Percentiles rank a stretch among this genome's conserved stretches.
phyloP scores from a whole-genome alignment of 176 grass and related monocot species.

The Musa itinerans region DNA sequence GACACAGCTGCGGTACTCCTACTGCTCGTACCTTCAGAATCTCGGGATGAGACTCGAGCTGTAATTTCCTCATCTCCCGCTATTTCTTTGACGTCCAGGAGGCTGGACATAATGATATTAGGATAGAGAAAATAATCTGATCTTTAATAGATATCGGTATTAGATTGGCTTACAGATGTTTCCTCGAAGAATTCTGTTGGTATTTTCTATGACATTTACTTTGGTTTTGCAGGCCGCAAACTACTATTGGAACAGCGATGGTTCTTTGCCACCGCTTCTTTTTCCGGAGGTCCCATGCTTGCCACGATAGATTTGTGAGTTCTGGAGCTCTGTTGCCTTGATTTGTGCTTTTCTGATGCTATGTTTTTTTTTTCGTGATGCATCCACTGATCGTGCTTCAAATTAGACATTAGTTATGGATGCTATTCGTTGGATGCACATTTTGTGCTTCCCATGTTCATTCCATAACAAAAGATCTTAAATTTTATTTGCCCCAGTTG shows the following conservation, averaged over 20 bases:
- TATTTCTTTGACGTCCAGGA: background rate
- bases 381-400: no score
- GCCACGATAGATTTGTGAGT: constrained; percentile 65
- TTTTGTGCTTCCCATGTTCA: background rate
- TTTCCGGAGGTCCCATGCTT: constrained; percentile 51
- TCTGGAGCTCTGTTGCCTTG: background rate
- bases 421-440: no score
- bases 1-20: constrained; percentile 43
- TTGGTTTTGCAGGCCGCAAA: constrained; percentile 40
- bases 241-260: constrained; percentile 37
- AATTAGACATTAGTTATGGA: no score
- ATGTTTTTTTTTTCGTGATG: background rate
- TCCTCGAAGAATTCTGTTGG: background rate
- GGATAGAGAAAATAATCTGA: no score
- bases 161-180: background rate
- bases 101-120: background rate
- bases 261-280: constrained; percentile 68
- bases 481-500: no score
- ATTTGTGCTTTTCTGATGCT: background rate
- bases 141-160: background rate
- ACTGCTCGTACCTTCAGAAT: constrained; percentile 52
- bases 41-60: constrained; percentile 36
- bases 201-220: background rate
- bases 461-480: background rate
- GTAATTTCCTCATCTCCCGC: constrained; percentile 20